These are phyloP conservation scores for Angomonas desouzai DNA, from an alignment of 208 protist species.

Conservation along the genomic window DNA sequence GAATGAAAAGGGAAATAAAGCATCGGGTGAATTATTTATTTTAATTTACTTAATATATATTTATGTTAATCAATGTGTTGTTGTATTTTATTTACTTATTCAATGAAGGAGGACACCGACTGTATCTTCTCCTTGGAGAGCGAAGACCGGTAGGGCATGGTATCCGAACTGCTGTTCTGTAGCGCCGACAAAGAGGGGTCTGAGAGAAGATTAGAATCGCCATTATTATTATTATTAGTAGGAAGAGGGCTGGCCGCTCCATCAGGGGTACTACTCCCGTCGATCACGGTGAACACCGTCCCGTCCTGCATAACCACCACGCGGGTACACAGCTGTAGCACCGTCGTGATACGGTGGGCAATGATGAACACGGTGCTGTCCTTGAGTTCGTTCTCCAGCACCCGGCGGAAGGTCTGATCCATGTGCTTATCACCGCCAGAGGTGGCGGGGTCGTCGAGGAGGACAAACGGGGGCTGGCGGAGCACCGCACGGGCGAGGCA, in stretches of 20 bases:
- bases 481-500: constrained; percentile 93
- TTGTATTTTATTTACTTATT: constrained; percentile 8
- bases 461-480: constrained; percentile 74
- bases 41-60: constrained; percentile 1
- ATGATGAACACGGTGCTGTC: constrained; percentile 94
- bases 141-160: neutral
- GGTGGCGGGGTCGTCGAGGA: constrained; percentile 93
- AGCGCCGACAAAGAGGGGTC: neutral
- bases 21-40: neutral
- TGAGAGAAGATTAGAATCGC: neutral
- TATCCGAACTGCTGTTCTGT: neutral
- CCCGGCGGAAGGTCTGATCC: constrained; percentile 77
- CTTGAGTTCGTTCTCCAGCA: constrained; percentile 78
- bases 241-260: too few relatives aligned
- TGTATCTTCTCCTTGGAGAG: constrained; percentile 7
- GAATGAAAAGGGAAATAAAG: too few relatives aligned
- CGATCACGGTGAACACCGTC: constrained; percentile 24
- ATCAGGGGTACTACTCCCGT: constrained; percentile 14
- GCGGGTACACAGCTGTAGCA: constrained; percentile 81
- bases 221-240: too few relatives aligned
- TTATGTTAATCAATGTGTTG: neutral
- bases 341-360: constrained; percentile 93
- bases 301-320: constrained; percentile 71
- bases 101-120: constrained; percentile 15
- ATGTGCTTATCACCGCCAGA: constrained; percentile 59